phyloP scores from a whole-genome alignment of 2,329 filamentous ascomycete genomes.

The Tothia fuscella region DNA sequence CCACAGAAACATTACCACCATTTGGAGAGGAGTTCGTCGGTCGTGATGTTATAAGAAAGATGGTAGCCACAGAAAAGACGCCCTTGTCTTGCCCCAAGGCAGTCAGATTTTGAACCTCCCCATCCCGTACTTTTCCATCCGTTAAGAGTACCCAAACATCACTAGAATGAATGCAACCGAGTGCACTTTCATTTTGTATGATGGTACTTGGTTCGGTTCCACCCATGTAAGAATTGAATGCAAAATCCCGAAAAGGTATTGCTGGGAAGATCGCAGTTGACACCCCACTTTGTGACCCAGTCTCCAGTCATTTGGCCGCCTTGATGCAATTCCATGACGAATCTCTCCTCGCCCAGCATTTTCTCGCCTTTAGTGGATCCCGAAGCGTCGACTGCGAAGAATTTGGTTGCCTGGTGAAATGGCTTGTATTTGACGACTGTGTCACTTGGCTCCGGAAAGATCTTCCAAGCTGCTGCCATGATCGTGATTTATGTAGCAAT shows the following conservation, averaged over 20 bases:
- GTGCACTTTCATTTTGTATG: slow-evolving; percentile 13
- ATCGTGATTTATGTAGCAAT: neutral
- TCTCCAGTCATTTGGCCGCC: slow-evolving; percentile 10
- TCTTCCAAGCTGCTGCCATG: neutral
- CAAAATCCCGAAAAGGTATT: slow-evolving; percentile 13
- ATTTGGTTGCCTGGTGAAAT: slow-evolving; percentile 15
- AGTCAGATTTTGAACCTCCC: slow-evolving; percentile 17
- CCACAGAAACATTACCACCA: slow-evolving; percentile 21
- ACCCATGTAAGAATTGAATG: slow-evolving; percentile 13
- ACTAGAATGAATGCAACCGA: slow-evolving; percentile 16
- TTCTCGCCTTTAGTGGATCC: slow-evolving; percentile 17
- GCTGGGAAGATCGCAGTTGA: slow-evolving; percentile 13
- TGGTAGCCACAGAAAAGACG: slow-evolving; percentile 16
- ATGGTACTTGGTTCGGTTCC: slow-evolving; percentile 17
- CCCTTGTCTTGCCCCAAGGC: slow-evolving; percentile 14
- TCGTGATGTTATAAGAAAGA: slow-evolving; percentile 18
- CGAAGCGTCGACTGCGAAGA: slow-evolving; percentile 24
- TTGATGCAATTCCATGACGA: slow-evolving; percentile 15
- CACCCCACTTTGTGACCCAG: slow-evolving; percentile 17
- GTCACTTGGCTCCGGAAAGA: neutral
- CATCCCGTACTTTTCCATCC: slow-evolving; percentile 20
- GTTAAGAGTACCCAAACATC: slow-evolving; percentile 24
- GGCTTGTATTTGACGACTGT: neutral
- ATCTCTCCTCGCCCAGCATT: slow-evolving; percentile 15
- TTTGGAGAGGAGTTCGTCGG: slow-evolving; percentile 15